A percentile compares a stretch with the other conserved stretches of the same genome.
Conservation (phyloP, 1,284 basidiomycete genomes). For the Boletus sp. region DNA sequence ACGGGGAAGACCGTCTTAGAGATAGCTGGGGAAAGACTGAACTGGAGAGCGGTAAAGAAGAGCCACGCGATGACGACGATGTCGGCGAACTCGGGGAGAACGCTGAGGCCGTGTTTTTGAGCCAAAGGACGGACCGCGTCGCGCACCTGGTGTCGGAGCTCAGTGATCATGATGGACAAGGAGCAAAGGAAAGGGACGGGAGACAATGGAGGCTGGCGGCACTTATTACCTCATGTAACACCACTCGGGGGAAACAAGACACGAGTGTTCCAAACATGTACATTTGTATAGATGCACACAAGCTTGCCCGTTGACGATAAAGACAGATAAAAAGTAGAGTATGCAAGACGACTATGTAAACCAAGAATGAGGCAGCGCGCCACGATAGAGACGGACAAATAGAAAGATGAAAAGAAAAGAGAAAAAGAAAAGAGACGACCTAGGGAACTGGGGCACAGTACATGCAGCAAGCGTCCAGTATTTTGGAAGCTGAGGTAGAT, state of each 20-base stretch:
- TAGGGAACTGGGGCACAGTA: constrained; percentile 14
- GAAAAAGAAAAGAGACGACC: too few relatives aligned
- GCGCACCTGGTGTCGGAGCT: constrained; percentile 29
- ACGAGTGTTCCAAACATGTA: constrained; percentile 25
- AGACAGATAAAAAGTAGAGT: constrained; percentile 32
- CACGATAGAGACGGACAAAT: background rate
- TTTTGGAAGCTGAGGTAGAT: constrained; percentile 25
- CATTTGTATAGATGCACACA: constrained; percentile 30
- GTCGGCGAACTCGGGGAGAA: constrained; percentile 59
- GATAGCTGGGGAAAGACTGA: constrained; percentile 47
- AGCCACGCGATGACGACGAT: constrained; percentile 60
- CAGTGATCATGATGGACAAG: constrained; percentile 25
- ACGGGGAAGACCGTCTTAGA: constrained; percentile 41
- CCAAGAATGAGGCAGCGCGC: constrained; percentile 16
- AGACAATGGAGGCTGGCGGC: background rate
- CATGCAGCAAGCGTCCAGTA: constrained; percentile 29
- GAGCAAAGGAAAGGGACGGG: background rate
- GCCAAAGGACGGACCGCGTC: constrained; percentile 26
- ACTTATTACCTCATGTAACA: constrained; percentile 21
- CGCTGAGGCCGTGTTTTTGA: constrained; percentile 24
- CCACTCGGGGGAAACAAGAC: constrained; percentile 10
- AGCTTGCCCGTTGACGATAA: constrained; percentile 27
- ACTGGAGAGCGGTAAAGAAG: constrained; percentile 47
- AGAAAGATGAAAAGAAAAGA: too few relatives aligned
- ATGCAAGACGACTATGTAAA: constrained; percentile 22